A percentile compares a stretch with the other conserved stretches of the same genome.
Conservation (phyloP, 2,329 filamentous ascomycete genomes). For the Basipetospora chlamydospora region DNA sequence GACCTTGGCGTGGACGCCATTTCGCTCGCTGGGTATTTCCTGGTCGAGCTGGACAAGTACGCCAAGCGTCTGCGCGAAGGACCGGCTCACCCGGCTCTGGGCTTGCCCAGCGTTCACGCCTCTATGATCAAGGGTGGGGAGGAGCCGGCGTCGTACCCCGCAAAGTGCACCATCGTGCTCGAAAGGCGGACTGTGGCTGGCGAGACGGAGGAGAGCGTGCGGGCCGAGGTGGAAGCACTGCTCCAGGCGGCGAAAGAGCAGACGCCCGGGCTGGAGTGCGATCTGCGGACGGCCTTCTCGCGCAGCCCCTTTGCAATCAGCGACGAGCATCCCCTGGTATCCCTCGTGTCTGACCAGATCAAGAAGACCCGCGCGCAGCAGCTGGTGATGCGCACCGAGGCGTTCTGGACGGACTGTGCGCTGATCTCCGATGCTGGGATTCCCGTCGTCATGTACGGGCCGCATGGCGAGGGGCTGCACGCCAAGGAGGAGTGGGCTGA, state of each 20-base stretch:
- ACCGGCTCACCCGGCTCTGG: conserved; percentile 18
- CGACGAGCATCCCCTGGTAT: conserved; percentile 24
- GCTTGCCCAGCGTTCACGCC: conserved; percentile 28
- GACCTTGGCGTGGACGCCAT: conserved; percentile 36
- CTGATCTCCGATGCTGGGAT: conserved; percentile 29
- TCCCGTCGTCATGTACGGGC: conserved; percentile 30
- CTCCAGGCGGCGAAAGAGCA: conserved; percentile 17
- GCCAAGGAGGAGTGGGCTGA: conserved; percentile 34
- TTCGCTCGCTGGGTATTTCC: conserved; percentile 28
- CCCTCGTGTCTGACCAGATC: conserved; percentile 16
- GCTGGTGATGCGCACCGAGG: conserved; percentile 14
- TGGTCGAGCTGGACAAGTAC: conserved; percentile 28
- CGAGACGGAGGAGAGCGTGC: conserved; percentile 23
- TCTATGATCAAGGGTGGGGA: conserved; percentile 34
- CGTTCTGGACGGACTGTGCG: conserved; percentile 38
- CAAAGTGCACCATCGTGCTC: conserved; percentile 29
- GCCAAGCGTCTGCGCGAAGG: conserved; percentile 16
- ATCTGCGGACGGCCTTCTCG: conserved; percentile 23
- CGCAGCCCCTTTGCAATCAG: conserved; percentile 27
- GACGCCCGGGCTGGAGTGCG: conserved; percentile 24
- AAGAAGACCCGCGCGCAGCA: conserved; percentile 13
- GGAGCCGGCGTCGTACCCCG: conserved; percentile 36
- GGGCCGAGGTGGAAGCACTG: conserved; percentile 21
- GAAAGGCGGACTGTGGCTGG: conserved; percentile 32
- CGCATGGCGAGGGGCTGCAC: conserved; percentile 32